Base-by-base conservation (phyloP, 23 red algal species). In the Agarophyton chilense region DNA sequence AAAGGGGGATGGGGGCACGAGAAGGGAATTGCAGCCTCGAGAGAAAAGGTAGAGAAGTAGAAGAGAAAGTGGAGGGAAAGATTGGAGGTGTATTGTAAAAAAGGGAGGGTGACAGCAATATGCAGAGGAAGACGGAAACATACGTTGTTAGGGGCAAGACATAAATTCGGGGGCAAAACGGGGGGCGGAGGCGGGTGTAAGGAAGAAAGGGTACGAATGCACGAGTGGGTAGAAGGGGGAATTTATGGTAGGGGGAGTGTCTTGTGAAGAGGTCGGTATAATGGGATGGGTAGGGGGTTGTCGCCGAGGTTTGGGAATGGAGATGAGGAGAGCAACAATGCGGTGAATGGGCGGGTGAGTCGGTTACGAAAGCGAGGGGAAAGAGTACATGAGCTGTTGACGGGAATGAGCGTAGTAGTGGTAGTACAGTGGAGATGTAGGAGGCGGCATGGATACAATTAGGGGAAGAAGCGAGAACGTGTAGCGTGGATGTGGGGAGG, bases 271-370 rank as follows among this genome's bases (percentile, higher is more conserved):
- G 25, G 61, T 10, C 9, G 61, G 24, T 35, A 66, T 32, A 66
- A 66, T 32, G 24, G 14, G 61, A 26, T 21, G 34, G 61, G 34
- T 32, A n/a, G n/a, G n/a, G n/a, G n/a, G n/a, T n/a, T n/a, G n/a
- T n/a, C n/a, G n/a, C n/a, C 16, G 25, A 66, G 61, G 61, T 66
- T 66, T 66, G 61, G 61, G 61, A 66, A 53, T 53, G 50, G 18
- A 66, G 26, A 38, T 66, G 34, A 17, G 34, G 61, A 38, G 24
- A 66, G 61, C 61, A 66, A 66, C 61, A 66, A 66, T 66, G 61
- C 61, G 61, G 51, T 5, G 61, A 24, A 66, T 66, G 24, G 24
- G 24, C 3, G 24, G 29, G 14, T 4, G n/a, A n/a, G n/a, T n/a
- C n/a, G n/a, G n/a, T n/a, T n/a, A n/a, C n/a, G n/a, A n/a, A n/a